phyloP scores from a whole-genome alignment of 441 rosid genomes.

The Erodium moschatum region DNA sequence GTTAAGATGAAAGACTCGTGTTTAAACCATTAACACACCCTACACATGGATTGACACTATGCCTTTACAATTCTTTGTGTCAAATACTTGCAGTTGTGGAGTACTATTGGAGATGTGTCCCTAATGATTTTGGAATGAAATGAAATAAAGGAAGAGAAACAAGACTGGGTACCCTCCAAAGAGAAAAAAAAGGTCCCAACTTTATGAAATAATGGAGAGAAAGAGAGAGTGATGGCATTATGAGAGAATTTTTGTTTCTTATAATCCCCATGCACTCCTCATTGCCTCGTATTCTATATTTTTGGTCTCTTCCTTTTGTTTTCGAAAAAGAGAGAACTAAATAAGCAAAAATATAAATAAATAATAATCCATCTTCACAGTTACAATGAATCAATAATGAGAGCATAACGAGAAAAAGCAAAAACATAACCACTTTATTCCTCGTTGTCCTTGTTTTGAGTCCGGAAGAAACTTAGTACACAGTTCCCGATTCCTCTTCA shows the following conservation, averaged over 20 bases:
- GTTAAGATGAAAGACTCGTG: too few species aligned
- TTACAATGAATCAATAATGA: neutral
- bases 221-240: constrained; percentile 19
- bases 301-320: neutral
- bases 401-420: neutral
- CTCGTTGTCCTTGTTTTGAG: constrained; percentile 23
- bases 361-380: neutral
- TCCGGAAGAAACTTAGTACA: constrained; percentile 40
- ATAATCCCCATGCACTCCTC: constrained; percentile 35
- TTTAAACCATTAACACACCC: too few species aligned
- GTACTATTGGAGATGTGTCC: neutral
- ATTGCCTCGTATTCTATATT: neutral
- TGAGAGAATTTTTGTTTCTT: constrained; percentile 25
- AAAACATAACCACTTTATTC: constrained; percentile 35
- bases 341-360: too few species aligned
- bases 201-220: constrained; percentile 40
- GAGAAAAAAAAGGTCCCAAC: constrained; percentile 37
- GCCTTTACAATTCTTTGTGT: too few species aligned
- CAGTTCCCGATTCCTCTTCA: constrained; percentile 44
- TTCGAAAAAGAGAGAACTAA: too few species aligned
- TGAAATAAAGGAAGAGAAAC: neutral
- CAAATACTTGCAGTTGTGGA: neutral
- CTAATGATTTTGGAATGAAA: neutral
- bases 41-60: too few species aligned
- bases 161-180: constrained; percentile 21